Evolutionary conservation across 2,329 filamentous ascomycete genomes (phyloP).

Genomic region (Coniochaeta sp.): DNA sequence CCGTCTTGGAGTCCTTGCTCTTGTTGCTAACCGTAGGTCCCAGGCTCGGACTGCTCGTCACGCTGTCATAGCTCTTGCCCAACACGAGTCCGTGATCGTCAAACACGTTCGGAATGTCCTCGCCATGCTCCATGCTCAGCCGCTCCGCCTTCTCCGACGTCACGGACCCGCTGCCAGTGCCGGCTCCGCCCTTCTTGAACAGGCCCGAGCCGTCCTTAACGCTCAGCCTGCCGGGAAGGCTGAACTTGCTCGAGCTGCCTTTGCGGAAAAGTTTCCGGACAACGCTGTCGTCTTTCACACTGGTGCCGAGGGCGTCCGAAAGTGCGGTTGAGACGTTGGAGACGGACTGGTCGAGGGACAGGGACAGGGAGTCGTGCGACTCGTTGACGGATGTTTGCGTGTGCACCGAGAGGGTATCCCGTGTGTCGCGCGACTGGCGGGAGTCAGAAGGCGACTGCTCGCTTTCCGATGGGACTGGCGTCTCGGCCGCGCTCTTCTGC

Average conservation of each 20-base stretch:
- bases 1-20: constrained; percentile 31
- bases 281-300: constrained; percentile 41
- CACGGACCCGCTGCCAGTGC: constrained; percentile 46
- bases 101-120: constrained; percentile 32
- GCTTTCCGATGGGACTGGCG: constrained; percentile 32
- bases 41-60: constrained; percentile 49
- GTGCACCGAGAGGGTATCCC: constrained; percentile 49
- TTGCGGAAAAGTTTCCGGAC: constrained; percentile 57
- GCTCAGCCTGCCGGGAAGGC: constrained; percentile 47
- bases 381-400: constrained; percentile 54
- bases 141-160: constrained; percentile 52
- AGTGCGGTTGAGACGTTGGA: constrained; percentile 54
- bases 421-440: constrained; percentile 38
- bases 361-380: constrained; percentile 48
- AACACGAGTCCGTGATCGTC: constrained; percentile 32
- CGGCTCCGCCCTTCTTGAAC: constrained; percentile 45
- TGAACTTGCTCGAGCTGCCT: constrained; percentile 60
- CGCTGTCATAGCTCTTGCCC: constrained; percentile 49
- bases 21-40: constrained; percentile 37
- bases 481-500: constrained; percentile 23
- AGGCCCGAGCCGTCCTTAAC: constrained; percentile 43
- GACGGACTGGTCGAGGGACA: constrained; percentile 42
- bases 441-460: constrained; percentile 47
- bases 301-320: constrained; percentile 44
- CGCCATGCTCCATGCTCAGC: constrained; percentile 50